Percentiles rank a stretch among this genome's conserved stretches.
phyloP scores from a whole-genome alignment of 2,329 filamentous ascomycete genomes.

The Xylariaceae sp. region DNA sequence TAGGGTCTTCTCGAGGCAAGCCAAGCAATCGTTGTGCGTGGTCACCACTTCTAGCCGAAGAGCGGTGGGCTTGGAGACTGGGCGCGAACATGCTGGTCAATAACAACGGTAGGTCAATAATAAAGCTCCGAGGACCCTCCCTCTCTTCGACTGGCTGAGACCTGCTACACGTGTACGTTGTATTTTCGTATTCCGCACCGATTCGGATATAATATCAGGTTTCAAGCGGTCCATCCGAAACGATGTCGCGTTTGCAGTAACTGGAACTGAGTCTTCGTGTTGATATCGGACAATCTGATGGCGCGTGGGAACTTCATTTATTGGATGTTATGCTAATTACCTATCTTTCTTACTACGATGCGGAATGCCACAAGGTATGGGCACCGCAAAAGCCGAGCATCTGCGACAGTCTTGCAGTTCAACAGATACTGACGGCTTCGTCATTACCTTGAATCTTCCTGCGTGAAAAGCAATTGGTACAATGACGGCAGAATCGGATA shows the following conservation, averaged over 20 bases:
- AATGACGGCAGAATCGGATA: not conserved
- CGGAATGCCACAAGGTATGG: not conserved
- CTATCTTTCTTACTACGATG: not conserved
- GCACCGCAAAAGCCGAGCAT: not conserved
- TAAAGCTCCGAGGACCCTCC: conserved; percentile 3
- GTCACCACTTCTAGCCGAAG: not conserved
- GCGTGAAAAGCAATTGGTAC: not conserved
- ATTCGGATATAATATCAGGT: not conserved
- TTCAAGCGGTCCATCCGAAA: conserved; percentile 5
- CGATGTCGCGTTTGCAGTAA: not conserved
- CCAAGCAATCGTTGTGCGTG: conserved; percentile 3
- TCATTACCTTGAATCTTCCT: not conserved
- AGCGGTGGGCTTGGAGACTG: not conserved
- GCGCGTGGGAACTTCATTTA: conserved; percentile 1
- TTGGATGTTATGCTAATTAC: not conserved
- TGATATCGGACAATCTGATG: not conserved
- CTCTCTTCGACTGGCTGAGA: conserved; percentile 11
- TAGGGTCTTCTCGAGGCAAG: no score
- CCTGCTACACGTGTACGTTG: conserved; percentile 16
- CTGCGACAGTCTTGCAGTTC: not conserved
- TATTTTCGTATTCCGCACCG: not conserved
- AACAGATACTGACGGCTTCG: not conserved
- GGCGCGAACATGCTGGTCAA: not conserved
- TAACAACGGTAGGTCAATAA: conserved; percentile 1
- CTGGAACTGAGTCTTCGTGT: conserved; percentile 1